phyloP scores from a whole-genome alignment of 768 basidiomycete species.

The Boletus rubescentipes region DNA sequence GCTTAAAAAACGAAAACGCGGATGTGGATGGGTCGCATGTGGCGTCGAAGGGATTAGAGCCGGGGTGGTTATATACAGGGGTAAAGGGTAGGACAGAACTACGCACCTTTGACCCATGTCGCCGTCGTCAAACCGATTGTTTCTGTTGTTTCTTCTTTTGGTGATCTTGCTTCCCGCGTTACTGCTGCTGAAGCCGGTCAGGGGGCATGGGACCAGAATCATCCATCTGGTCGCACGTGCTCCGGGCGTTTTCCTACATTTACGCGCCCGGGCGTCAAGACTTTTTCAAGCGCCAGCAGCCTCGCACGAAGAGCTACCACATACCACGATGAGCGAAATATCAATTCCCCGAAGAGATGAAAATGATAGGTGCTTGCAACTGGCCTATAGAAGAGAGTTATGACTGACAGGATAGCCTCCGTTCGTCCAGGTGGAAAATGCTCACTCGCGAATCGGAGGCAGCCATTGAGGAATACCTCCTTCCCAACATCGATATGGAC shows the following conservation, averaged over 20 bases:
- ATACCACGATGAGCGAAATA: slow-evolving; percentile 1
- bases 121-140: slow-evolving; percentile 9
- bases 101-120: slow-evolving; percentile 12
- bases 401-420: slow-evolving; percentile 2
- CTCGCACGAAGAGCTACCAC: neutral
- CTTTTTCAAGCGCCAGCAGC: slow-evolving; percentile 5
- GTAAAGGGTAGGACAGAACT: neutral
- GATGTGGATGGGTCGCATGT: neutral
- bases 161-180: neutral
- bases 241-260: neutral
- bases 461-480: slow-evolving; percentile 12
- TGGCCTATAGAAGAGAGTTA: neutral
- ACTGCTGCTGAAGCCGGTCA: neutral
- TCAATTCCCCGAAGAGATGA: neutral
- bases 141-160: slow-evolving; percentile 18
- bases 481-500: slow-evolving; percentile 12
- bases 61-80: slow-evolving; percentile 11
- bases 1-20: neutral
- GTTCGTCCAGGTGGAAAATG: slow-evolving; percentile 13
- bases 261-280: slow-evolving; percentile 7
- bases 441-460: slow-evolving; percentile 13
- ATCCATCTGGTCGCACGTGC: slow-evolving; percentile 18
- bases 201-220: neutral
- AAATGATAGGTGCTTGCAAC: slow-evolving; percentile 15
- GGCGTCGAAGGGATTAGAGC: slow-evolving; percentile 2